phyloP scores from a whole-genome alignment of 257 asterid species.

The Solanum peruvianum region DNA sequence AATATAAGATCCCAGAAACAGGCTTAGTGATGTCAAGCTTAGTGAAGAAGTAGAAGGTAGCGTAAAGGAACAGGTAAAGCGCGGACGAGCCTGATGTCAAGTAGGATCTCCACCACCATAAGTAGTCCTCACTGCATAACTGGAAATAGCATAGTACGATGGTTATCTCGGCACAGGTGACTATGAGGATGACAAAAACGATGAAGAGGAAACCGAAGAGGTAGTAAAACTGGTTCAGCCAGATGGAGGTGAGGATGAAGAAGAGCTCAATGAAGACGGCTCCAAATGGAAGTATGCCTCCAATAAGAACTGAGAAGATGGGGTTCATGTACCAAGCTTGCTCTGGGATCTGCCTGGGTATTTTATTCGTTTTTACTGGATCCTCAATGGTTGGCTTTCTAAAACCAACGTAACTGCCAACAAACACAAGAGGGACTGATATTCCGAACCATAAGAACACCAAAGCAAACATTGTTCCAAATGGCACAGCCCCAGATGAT shows the following conservation, averaged over 20 bases:
- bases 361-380: slow-evolving; percentile 65
- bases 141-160: slow-evolving; percentile 81
- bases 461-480: slow-evolving; percentile 69
- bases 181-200: slow-evolving; percentile 53
- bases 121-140: slow-evolving; percentile 64
- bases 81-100: slow-evolving; percentile 67
- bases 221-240: slow-evolving; percentile 86
- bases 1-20: slow-evolving; percentile 58
- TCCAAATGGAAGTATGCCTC: slow-evolving; percentile 72
- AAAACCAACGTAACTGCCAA: slow-evolving; percentile 56
- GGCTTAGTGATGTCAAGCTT: slow-evolving; percentile 72
- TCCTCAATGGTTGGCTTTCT: slow-evolving; percentile 53
- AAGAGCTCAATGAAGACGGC: slow-evolving; percentile 76
- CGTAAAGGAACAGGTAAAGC: slow-evolving; percentile 63
- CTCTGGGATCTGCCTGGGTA: slow-evolving; percentile 69
- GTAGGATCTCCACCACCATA: slow-evolving; percentile 86
- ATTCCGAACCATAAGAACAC: slow-evolving; percentile 76
- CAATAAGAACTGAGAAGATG: slow-evolving; percentile 44
- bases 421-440: slow-evolving; percentile 64
- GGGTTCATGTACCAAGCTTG: slow-evolving; percentile 76
- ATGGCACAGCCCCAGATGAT: slow-evolving; percentile 75
- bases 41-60: slow-evolving; percentile 72
- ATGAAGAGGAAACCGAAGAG: slow-evolving; percentile 78
- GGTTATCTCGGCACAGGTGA: slow-evolving; percentile 74
- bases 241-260: slow-evolving; percentile 71